These are phyloP conservation scores for Ramichloridium luteum DNA, from an alignment of 2,329 filamentous ascomycete species.

Conservation along the genomic window DNA sequence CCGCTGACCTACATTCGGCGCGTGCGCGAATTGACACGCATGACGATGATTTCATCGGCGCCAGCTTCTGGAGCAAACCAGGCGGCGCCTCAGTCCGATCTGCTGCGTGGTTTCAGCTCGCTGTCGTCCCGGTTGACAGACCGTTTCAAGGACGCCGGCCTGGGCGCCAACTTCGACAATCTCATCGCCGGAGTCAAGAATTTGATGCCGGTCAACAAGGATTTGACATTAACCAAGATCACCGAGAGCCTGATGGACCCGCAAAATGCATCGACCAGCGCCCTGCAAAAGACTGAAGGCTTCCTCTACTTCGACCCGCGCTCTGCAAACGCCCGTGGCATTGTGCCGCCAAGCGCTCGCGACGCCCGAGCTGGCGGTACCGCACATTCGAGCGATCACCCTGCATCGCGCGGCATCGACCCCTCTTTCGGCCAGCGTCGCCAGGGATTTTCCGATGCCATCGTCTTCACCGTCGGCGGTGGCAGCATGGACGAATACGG, in stretches of 20 bases:
- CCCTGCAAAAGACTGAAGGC: constrained; percentile 89
- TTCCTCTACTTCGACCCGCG: constrained; percentile 97
- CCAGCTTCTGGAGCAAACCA: constrained; percentile 49
- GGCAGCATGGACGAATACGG: constrained; percentile 99
- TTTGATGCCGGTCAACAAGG: constrained; percentile 89
- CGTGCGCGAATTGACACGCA: constrained; percentile 86
- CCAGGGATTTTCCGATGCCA: constrained; percentile 30
- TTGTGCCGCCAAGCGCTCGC: constrained; percentile 66
- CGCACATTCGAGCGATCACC: too few species aligned
- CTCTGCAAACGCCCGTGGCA: constrained; percentile 83
- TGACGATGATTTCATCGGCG: constrained; percentile 93
- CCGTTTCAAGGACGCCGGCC: constrained; percentile 81
- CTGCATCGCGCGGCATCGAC: constrained; percentile 19
- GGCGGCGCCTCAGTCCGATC: constrained; percentile 52
- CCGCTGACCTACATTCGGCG: constrained; percentile 77
- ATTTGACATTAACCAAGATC: constrained; percentile 94
- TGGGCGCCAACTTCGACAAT: constrained; percentile 79
- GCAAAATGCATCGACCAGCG: constrained; percentile 72
- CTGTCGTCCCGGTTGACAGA: constrained; percentile 88
- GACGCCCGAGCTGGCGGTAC: constrained; percentile 20
- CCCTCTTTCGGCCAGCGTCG: constrained; percentile 15
- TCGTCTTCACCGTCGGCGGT: constrained; percentile 49
- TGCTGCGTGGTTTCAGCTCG: constrained; percentile 87
- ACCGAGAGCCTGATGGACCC: constrained; percentile 98
- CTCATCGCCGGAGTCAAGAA: constrained; percentile 95